Evolutionary conservation across 495 filamentous ascomycete species (phyloP), one percentile per base, ranked within the genome.

Genomic region (Chaetomium cochliodes): DNA sequence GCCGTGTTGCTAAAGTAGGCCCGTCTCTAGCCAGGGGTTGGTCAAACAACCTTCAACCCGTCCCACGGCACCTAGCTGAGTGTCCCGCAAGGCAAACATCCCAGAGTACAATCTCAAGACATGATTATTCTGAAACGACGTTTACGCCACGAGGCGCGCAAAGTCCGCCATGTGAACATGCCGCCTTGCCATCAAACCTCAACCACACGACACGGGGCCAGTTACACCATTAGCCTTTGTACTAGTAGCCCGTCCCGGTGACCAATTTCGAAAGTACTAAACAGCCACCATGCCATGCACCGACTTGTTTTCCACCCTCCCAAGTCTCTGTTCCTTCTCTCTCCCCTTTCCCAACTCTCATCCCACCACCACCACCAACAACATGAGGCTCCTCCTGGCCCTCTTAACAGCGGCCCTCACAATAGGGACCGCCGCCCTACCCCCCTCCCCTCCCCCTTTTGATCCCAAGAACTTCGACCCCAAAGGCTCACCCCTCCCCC

Each of bases 1-100:
- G 53, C 33, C 8, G 53, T 56, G 53, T 20, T 56, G 16, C 33
- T 41, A 56, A 56, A 55, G 53, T 25, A 39, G 5, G 53, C 37
- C n/a, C 12, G 5, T 33, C 11, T n/a, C 28, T 23, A 1, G 53
- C 18, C 30, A 41, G 18, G 33, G 53, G 16, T 56, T 23, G 33
- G 20, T 33, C 33, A 39, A 56, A 56, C 30, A 56, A 20, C 0
- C 50, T 6, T 20, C 25, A 11, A 26, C 50, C 12, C 25, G 50
- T 52, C 20, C 12, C 50, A 52, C 22, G 20, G 25, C 23, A 28
- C 25, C 6, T 3, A 25, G 25, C 23, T 52, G 23, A 23, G 23
- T 15, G 50, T 25, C 11, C 11, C 23, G 5, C 23, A 28, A 16
- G 53, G 53, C 33, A 56, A 39, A 56, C 53, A 56, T 4, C 20